Base-by-base conservation (phyloP, 345 rosid genomes). In the Gossypium stocksii region DNA sequence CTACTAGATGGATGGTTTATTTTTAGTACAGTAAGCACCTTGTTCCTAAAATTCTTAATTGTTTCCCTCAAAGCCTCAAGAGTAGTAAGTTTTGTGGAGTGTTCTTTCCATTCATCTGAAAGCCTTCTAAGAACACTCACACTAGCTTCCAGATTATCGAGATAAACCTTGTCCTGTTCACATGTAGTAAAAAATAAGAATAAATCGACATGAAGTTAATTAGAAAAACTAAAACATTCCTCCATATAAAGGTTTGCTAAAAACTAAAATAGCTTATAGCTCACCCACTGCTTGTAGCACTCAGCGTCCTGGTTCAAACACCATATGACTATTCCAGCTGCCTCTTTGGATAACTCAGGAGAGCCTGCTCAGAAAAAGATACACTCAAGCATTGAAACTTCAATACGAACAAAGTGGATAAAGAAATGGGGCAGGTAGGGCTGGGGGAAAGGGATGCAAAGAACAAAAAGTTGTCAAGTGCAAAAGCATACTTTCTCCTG, bases 251-350 rank as follows among this genome's bases (percentile, higher is more conserved):
- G 6, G 46, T 34, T 22, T 38, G 34, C 12, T 4, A 17, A 51
- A 65, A 57, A 62, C 22, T 16, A 66, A 29, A 82, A 78, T 38
- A 77, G 49, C 88, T 79, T 72, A 78, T 41, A 77, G 52, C 89
- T 79, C 74, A 89, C 96, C 97, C 97, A 91, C 45, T 85, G 90
- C 85, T 81, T 87, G 82, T 84, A 91, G 86, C 97, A 91, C 46
- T 91, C 97, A 61, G 83, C 75, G 73, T 85, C 87, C 76, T 83
- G 81, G 2, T 83, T 75, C 79, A 91, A 83, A 57, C 87, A 84
- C 94, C 97, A 89, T 57, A 85, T 70, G 71, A 80, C 83, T 11
- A 87, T 80, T 45, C 80, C 79, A 73, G 90, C 83, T n/a, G 93
- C 93, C 84, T 91, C 94, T 81, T 85, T 85, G 56, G 91, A 85